Percentiles rank a stretch among this genome's conserved stretches.
phyloP scores from a whole-genome alignment of 352 stramenopile genomes.

The Plasmopara viticola region DNA sequence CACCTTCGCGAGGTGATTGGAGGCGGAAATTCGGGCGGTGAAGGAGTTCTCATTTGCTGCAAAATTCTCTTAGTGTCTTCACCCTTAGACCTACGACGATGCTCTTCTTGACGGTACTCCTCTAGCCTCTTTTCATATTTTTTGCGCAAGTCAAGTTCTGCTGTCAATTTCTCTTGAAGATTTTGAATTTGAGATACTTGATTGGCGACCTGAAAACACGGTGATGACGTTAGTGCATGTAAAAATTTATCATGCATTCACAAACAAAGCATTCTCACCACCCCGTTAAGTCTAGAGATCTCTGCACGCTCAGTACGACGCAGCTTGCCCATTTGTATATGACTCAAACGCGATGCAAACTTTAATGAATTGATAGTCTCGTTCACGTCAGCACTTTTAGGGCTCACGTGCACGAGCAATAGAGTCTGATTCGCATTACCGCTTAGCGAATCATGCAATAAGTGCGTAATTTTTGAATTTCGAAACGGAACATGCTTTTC shows the following conservation, averaged over 20 bases:
- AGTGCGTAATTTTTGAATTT: constrained; percentile 82
- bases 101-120: constrained; percentile 65
- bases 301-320: constrained; percentile 53
- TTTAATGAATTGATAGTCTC: constrained; percentile 79
- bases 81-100: constrained; percentile 38
- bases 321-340: constrained; percentile 31
- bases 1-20: constrained; percentile 41
- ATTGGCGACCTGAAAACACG: constrained; percentile 36
- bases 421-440: constrained; percentile 39
- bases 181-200: constrained; percentile 58
- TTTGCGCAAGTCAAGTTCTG: constrained; percentile 55
- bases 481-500: constrained; percentile 81
- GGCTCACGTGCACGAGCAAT: constrained; percentile 62
- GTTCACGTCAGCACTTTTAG: constrained; percentile 36
- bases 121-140: constrained; percentile 75
- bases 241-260: background rate
- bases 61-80: constrained; percentile 40
- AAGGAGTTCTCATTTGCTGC: constrained; percentile 32
- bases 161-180: constrained; percentile 60
- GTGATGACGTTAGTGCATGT: background rate
- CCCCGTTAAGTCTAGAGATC: constrained; percentile 48
- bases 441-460: constrained; percentile 69
- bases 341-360: constrained; percentile 58
- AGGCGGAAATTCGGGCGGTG: constrained; percentile 37
- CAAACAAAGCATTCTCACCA: constrained; percentile 28